Base-by-base conservation (phyloP, 2,329 filamentous ascomycete genomes). In the Boeremia lycopersici region DNA sequence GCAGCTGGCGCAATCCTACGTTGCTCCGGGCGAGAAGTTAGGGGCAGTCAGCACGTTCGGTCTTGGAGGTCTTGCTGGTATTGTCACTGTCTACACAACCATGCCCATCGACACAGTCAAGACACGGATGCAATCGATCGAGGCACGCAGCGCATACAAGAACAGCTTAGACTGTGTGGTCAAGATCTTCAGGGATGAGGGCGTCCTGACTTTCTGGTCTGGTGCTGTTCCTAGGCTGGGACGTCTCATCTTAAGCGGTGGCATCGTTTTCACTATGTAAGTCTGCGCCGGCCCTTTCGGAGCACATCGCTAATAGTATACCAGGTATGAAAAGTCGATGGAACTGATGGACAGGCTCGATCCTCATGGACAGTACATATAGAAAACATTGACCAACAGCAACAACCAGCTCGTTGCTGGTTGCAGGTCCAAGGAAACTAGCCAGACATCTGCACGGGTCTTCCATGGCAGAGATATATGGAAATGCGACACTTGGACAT, bases 121-220 rank as follows among this genome's bases (percentile, higher is more conserved):
- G 84, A 99, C 95, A 43, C 79, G 84, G 59, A 99, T 99, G 95
- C 95, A 99, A 83, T 96, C 91, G 63, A 88, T 97, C 57, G 91
- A 97, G 75, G 91, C 93, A 30, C 85, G 84, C 59, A 80, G 78
- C 38, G 78, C 88, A 57, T 99, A 99, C 72, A 92, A 89, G 72
- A 97, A 96, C 77, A 95, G 89, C 66, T 84, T 96, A 62, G 84
- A 87, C 42, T 99, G 95, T 74, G 93, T 89, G 0, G 82, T 84
- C 10, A 82, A 88, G 69, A 96, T 99, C 62, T 89, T 95, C 74
- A 90, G 86, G 76, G 87, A 97, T 48, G 95, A 99, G 77, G 93
- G 95, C 2, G 51, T 98, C 11, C 74, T 93, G 35, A 96, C 93
- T 0, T 90, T 98, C 62, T 99, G 95, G 95, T 93, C 90, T 64